A percentile compares a stretch with the other conserved stretches of the same genome.
These are phyloP conservation scores for Thielaviopsis ethacetica DNA, from an alignment of 2,329 filamentous ascomycete genomes.

Conservation along the genomic window DNA sequence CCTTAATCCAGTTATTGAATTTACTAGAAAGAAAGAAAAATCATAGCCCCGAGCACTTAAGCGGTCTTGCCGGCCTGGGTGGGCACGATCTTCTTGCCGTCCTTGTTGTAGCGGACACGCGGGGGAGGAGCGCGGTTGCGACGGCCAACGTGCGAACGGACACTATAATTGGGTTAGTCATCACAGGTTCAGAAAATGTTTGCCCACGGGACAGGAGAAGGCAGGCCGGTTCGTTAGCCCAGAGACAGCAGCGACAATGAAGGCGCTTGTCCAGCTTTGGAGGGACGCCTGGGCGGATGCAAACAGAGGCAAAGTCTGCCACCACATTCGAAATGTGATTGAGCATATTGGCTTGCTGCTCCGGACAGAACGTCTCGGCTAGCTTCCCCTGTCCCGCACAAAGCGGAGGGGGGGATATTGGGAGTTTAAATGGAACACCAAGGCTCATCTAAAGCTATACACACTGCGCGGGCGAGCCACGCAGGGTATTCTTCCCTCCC, in stretches of 20 bases:
- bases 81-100: conserved; percentile 98
- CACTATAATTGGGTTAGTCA: conserved; percentile 44
- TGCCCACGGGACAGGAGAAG: neutral
- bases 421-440: conserved; percentile 32
- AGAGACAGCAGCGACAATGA: conserved; percentile 2
- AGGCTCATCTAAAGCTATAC: conserved; percentile 34
- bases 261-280: conserved; percentile 8
- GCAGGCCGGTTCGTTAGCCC: neutral
- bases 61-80: conserved; percentile 55
- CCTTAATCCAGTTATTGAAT: neutral
- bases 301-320: neutral
- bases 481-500: conserved; percentile 42
- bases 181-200: conserved; percentile 13
- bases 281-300: neutral
- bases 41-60: neutral
- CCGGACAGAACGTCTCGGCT: conserved; percentile 4
- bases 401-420: conserved; percentile 15
- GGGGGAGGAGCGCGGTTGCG: conserved; percentile 98
- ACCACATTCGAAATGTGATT: neutral
- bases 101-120: conserved; percentile 99
- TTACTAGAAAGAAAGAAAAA: neutral
- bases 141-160: conserved; percentile 89
- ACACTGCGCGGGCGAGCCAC: neutral
- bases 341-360: neutral
- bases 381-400: conserved; percentile 5